Conservation (phyloP, 2,329 filamentous ascomycete genomes). For the Diaporthe ilicicola region DNA sequence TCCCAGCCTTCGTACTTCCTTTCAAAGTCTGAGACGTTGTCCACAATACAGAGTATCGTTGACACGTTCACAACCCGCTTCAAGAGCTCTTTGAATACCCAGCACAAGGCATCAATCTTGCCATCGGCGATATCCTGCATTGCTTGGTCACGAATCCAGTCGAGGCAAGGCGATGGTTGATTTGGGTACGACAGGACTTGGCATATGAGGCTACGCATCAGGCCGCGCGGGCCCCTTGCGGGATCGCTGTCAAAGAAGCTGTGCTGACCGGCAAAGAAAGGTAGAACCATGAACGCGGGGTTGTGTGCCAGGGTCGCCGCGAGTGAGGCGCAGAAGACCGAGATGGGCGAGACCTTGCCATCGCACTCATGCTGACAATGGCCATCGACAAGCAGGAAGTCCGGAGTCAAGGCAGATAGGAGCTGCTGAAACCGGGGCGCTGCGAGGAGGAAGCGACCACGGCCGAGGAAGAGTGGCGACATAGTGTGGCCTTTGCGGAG, state of each 20-base stretch:
- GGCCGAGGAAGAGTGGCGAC: background rate
- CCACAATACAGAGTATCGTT: constrained; percentile 3
- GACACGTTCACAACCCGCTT: background rate
- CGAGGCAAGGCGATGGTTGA: background rate
- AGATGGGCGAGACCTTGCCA: background rate
- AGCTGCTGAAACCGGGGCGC: background rate
- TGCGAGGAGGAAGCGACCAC: background rate
- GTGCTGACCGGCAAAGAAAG: constrained; percentile 4
- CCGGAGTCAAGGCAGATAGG: background rate
- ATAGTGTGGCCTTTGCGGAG: constrained; percentile 8
- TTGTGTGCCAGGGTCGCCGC: background rate
- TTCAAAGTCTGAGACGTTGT: constrained; percentile 19
- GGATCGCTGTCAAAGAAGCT: background rate
- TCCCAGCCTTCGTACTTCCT: background rate
- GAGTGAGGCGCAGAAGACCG: background rate
- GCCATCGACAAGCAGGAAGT: background rate
- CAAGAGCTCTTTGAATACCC: background rate
- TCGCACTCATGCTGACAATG: background rate
- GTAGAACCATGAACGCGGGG: background rate
- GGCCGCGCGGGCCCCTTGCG: background rate
- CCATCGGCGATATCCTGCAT: background rate
- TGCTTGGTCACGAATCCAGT: background rate
- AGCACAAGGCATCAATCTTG: background rate
- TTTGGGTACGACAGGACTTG: background rate
- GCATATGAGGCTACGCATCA: background rate